Evolutionary conservation across 2,329 filamentous ascomycete genomes (phyloP), one percentile per base, ranked within the genome.

Genomic region (Rhytidhysteron rufulum): DNA sequence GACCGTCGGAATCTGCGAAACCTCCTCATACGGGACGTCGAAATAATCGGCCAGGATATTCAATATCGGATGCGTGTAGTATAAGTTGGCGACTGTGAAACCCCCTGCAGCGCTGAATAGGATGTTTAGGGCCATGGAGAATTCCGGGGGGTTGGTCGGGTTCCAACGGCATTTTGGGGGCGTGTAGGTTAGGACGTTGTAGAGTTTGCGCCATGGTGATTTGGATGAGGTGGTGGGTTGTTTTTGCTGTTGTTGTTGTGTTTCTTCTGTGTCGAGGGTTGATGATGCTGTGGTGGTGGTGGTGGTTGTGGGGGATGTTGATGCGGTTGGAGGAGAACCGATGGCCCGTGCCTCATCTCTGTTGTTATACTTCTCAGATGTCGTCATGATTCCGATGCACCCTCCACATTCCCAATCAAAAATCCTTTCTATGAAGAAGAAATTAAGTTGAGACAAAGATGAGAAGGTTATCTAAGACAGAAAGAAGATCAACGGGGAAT

Each of bases 21-120:
- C 80, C 39, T 75, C 71, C 53, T 88, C 85, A 54, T 88, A 84
- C 7, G 73, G 75, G 34, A 91, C 82, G 39, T 75, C 55, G 55
- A 93, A 91, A 13, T 85, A 82, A 8, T 72, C 61, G 0, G 87
- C 86, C 30, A 93, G 73, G 37, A 85, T 78, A 55, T 89, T 88
- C 18, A 91, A 69, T 34, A 91, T 86, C 0, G 87, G 85, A 53
- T 90, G 86, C 43, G 78, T 86, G 63, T 91, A 89, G 66, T 91
- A 91, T 3, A 91, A 69, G 51, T 90, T 90, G 15, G 86, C 86
- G 5, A 90, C 86, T 1, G 84, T 87, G 49, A 88, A 81, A 4
- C 81, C 75, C 0, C 68, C 74, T 0, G 77, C 84, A 53, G 85
- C 75, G 1, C 76, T 82, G 46, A 88, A 88, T 1, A 90, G 65